These are phyloP conservation scores for Boletus reticuloceps DNA, from an alignment of 768 basidiomycete genomes.

Conservation along the genomic window DNA sequence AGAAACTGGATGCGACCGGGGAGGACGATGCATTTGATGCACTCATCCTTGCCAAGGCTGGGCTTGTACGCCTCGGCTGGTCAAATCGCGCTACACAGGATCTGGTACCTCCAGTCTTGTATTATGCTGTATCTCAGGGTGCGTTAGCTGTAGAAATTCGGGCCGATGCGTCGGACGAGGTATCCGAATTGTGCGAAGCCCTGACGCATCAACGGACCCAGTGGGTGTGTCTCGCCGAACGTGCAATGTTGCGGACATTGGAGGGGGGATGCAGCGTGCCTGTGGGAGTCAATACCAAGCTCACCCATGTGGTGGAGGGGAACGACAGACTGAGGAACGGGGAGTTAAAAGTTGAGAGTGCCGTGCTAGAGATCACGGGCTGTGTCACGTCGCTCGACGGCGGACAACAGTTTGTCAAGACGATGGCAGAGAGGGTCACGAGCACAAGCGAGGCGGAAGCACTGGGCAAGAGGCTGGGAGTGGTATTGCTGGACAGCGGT, in stretches of 20 bases:
- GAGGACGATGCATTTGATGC: constrained; percentile 74
- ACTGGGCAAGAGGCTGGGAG: constrained; percentile 67
- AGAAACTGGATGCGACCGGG: constrained; percentile 79
- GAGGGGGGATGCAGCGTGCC: constrained; percentile 99
- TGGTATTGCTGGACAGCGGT: constrained; percentile 61
- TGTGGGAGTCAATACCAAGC: constrained; percentile 70
- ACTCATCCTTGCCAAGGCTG: constrained; percentile 90
- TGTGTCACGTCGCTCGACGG: constrained; percentile 87
- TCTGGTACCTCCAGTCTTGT: constrained; percentile 70
- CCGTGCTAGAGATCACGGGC: constrained; percentile 62
- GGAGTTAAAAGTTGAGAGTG: constrained; percentile 30
- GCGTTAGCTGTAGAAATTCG: constrained; percentile 88
- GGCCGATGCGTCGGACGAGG: constrained; percentile 52
- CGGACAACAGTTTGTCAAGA: constrained; percentile 63
- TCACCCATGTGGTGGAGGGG: constrained; percentile 36
- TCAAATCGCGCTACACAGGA: constrained; percentile 73
- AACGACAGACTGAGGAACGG: constrained; percentile 32
- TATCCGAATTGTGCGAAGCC: constrained; percentile 59
- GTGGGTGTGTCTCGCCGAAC: constrained; percentile 79
- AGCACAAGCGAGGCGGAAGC: constrained; percentile 60
- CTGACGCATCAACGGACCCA: constrained; percentile 77
- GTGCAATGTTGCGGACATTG: constrained; percentile 81
- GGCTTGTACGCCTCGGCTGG: constrained; percentile 78
- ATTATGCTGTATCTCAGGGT: constrained; percentile 93
- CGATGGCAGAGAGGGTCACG: constrained; percentile 49